Base-by-base conservation (phyloP, 2,329 filamentous ascomycete genomes). In the Fusarium anguioides region DNA sequence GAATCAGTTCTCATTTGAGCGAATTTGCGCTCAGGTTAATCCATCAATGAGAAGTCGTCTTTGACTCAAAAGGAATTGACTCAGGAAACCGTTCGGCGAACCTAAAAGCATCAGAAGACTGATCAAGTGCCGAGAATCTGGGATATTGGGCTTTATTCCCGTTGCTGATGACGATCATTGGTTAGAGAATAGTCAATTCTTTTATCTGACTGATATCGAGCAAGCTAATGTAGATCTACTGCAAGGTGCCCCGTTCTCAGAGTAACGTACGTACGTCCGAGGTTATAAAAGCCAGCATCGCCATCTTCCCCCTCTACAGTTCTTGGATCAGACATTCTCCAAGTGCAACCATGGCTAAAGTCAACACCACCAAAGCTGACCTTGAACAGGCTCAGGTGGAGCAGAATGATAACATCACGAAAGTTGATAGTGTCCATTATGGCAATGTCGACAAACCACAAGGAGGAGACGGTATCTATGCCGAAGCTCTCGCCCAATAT, bases 401-500 rank as follows among this genome's bases (percentile, higher is more conserved):
- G 18, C 48, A 27, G 15, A 27, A 18, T 11, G 63, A 62, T 29
- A 27, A 36, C 14, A 52, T 66, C 17, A 27, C 41, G 4, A 57
- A 31, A 33, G n/a, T 46, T 9, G 42, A 42, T 20, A 57, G 57
- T 10, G n/a, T 48, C 9, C 51, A 18, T 6, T 53, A 47, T 12
- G 33, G 15, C 3, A 39, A 51, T 21, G 20, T 47, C 23, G 62
- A 64, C 10, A 67, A 54, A 26, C 58, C 56, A 10, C 58, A 59
- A 4, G 45, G 31, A 4, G 45, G 31, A 6, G 53, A 60, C 7
- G 73, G 75, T 24, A 74, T 80, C 8, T 80, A 80, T 55, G 52
- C 66, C 17, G 72, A 79, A 55, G 78, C 78, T 8, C 63, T 80
- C n/a, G 70, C 71, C 14, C 65, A 76, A 23, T 80, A 79, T 42